Evolutionary conservation across 345 rosid species (phyloP).

Genomic region (Citrus unshiu): DNA sequence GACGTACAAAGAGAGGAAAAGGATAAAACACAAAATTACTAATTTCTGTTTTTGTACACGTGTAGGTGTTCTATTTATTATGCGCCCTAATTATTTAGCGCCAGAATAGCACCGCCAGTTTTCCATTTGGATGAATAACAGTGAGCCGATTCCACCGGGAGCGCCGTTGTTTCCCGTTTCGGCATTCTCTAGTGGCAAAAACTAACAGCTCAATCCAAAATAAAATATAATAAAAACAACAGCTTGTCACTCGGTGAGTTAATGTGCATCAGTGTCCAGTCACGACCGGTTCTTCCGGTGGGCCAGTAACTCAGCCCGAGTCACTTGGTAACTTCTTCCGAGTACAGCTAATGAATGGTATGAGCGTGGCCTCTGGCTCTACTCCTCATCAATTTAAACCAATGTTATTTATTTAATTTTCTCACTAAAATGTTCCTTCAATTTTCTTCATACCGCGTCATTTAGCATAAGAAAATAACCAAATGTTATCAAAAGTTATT

Average conservation of each 20-base stretch:
- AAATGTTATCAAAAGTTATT: no score
- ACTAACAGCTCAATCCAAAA: no score
- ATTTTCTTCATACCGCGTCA: background rate
- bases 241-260: no score
- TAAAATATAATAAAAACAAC: no score
- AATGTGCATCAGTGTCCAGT: background rate
- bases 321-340: background rate
- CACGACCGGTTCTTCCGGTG: slow-evolving; percentile 30
- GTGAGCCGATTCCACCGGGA: slow-evolving; percentile 6
- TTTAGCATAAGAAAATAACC: no score
- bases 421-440: background rate
- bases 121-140: background rate
- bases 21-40: no score
- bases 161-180: background rate
- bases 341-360: slow-evolving; percentile 13
- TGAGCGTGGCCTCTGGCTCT: slow-evolving; percentile 15
- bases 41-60: no score
- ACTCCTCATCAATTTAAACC: background rate
- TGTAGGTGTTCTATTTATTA: no score
- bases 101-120: background rate
- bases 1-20: no score
- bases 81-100: no score
- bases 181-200: no score
- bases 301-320: background rate
- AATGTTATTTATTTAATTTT: background rate